Evolutionary conservation across 768 basidiomycete species (phyloP).

Genomic region (Suillus alpinus): DNA sequence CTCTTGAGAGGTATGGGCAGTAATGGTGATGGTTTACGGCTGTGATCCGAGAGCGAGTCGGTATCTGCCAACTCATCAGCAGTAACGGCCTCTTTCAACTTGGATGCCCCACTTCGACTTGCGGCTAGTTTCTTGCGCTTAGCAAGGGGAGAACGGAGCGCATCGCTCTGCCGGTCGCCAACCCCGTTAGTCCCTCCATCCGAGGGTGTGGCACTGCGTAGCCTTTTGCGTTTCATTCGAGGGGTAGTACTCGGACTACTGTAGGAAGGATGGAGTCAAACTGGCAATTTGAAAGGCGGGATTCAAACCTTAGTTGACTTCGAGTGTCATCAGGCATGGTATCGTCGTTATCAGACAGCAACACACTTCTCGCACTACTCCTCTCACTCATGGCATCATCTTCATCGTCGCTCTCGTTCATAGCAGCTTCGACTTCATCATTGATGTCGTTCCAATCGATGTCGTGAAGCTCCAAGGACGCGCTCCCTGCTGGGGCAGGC

Average conservation of each 20-base stretch:
- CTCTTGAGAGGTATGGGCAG: slow-evolving; percentile 17
- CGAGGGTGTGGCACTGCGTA: slow-evolving; percentile 71
- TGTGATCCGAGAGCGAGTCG: slow-evolving; percentile 5
- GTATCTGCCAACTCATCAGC: slow-evolving; percentile 45
- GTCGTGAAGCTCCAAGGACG: slow-evolving; percentile 49
- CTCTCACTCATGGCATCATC: slow-evolving; percentile 35
- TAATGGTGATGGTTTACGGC: slow-evolving; percentile 12
- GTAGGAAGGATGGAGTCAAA: slow-evolving; percentile 8
- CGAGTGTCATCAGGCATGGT: slow-evolving; percentile 45
- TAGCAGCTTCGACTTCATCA: slow-evolving; percentile 82
- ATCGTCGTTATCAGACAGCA: slow-evolving; percentile 50
- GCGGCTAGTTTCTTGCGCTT: slow-evolving; percentile 78
- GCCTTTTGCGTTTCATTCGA: slow-evolving; percentile 59
- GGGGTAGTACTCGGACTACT: slow-evolving; percentile 42
- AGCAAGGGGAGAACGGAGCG: slow-evolving; percentile 64
- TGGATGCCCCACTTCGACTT: slow-evolving; percentile 62
- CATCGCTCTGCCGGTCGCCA: slow-evolving; percentile 35
- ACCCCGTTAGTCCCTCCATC: slow-evolving; percentile 42
- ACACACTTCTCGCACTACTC: slow-evolving; percentile 43
- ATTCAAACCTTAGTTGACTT: slow-evolving; percentile 42
- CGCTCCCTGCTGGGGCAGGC: slow-evolving; percentile 29
- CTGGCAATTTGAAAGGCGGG: slow-evolving; percentile 18
- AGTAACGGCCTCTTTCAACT: slow-evolving; percentile 63
- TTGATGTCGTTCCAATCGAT: slow-evolving; percentile 84
- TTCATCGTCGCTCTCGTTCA: slow-evolving; percentile 74